A percentile compares a stretch with the other conserved stretches of the same genome.
Conservation (phyloP, 768 basidiomycete species). For the Macrolepiota dolichaula region DNA sequence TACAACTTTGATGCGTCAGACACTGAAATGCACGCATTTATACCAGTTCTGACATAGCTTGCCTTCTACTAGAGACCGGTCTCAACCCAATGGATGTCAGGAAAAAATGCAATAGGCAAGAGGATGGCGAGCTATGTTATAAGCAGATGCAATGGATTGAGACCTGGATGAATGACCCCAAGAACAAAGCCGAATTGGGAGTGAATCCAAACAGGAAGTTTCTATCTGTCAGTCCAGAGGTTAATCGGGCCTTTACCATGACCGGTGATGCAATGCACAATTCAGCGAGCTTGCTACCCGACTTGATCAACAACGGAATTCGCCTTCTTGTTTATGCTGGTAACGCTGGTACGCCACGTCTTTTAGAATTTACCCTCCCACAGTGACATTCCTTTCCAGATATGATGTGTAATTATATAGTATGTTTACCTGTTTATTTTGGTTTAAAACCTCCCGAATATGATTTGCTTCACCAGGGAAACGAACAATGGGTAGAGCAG, state of each 20-base stretch:
- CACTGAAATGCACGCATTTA: no score
- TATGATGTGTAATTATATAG: slow-evolving; percentile 86
- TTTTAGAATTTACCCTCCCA: not conserved
- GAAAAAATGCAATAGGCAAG: slow-evolving; percentile 61
- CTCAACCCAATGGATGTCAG: slow-evolving; percentile 91
- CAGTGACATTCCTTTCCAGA: slow-evolving; percentile 36
- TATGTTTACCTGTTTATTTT: slow-evolving; percentile 16
- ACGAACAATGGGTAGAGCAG: slow-evolving; percentile 70
- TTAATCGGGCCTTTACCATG: slow-evolving; percentile 76
- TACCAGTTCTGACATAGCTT: not conserved
- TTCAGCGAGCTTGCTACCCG: slow-evolving; percentile 72
- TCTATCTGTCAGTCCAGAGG: slow-evolving; percentile 67
- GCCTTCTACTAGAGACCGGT: slow-evolving; percentile 47
- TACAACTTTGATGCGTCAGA: slow-evolving; percentile 63
- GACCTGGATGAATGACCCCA: slow-evolving; percentile 77
- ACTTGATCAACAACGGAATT: slow-evolving; percentile 79
- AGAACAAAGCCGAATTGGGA: slow-evolving; percentile 77
- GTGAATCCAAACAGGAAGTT: slow-evolving; percentile 59
- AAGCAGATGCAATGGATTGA: slow-evolving; percentile 87
- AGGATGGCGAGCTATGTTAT: slow-evolving; percentile 76
- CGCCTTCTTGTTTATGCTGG: slow-evolving; percentile 88
- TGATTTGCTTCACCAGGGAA: slow-evolving; percentile 45
- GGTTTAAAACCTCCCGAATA: not conserved
- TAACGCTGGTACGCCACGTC: slow-evolving; percentile 56
- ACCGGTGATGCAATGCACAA: slow-evolving; percentile 90